Percentiles rank a stretch among this genome's conserved stretches.
phyloP scores from a whole-genome alignment of 192 early-diverging fungal species.

The Coemansia sp. region DNA sequence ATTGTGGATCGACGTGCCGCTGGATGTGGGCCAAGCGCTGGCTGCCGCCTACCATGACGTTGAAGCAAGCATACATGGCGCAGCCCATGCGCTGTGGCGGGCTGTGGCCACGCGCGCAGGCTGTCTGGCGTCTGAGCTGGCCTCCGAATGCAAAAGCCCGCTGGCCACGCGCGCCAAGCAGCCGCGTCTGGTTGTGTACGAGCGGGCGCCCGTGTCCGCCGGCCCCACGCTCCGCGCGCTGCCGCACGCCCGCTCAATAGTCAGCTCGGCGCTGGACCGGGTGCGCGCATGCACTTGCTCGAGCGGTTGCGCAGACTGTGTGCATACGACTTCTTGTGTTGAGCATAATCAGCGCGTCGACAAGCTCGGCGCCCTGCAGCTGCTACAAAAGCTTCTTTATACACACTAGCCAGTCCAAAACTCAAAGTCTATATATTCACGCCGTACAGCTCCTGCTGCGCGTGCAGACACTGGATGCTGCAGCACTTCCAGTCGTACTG shows the following conservation, averaged over 20 bases:
- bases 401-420: too few relatives aligned
- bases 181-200: background rate
- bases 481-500: slow-evolving; percentile 67
- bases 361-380: background rate
- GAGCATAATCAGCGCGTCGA: background rate
- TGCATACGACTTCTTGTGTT: background rate
- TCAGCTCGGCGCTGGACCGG: background rate
- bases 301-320: background rate
- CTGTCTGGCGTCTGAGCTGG: background rate
- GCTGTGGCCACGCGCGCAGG: background rate
- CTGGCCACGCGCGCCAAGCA: background rate
- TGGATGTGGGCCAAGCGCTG: background rate
- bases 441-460: slow-evolving; percentile 14
- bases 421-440: background rate
- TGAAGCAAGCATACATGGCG: slow-evolving; percentile 31
- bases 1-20: slow-evolving; percentile 33
- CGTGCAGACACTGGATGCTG: slow-evolving; percentile 50
- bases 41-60: slow-evolving; percentile 4
- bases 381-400: background rate
- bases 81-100: slow-evolving; percentile 21
- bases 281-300: background rate
- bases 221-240: slow-evolving; percentile 4
- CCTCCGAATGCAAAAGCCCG: background rate
- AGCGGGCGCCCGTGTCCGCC: background rate
- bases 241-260: background rate